These are phyloP conservation scores for Trichodelitschia bisporula DNA, from an alignment of 495 filamentous ascomycete genomes.

Conservation along the genomic window DNA sequence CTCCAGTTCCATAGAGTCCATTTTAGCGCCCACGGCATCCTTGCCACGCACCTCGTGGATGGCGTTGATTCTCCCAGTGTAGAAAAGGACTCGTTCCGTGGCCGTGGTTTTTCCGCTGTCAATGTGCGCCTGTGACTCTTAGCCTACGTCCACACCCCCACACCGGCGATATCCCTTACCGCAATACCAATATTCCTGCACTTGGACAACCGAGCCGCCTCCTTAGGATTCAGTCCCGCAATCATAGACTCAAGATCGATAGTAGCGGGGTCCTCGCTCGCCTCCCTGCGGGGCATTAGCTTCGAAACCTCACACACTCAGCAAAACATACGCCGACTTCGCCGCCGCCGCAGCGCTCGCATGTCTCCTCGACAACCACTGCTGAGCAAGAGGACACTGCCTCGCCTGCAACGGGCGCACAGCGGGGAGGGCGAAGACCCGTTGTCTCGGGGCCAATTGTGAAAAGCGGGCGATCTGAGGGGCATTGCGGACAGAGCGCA, in stretches of 20 bases:
- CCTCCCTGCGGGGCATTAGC: too few species aligned
- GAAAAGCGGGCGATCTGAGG: too few species aligned
- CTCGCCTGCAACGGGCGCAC: too few species aligned
- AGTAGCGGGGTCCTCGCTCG: slow-evolving; percentile 29
- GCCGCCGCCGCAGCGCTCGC: too few species aligned
- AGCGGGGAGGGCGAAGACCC: too few species aligned
- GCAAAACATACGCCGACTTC: too few species aligned
- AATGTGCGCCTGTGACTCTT: slow-evolving; percentile 57
- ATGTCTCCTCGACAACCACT: too few species aligned
- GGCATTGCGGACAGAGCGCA: too few species aligned
- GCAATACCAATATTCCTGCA: slow-evolving; percentile 98
- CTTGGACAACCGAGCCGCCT: slow-evolving; percentile 47
- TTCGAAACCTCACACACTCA: too few species aligned
- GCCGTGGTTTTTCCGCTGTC: slow-evolving; percentile 96
- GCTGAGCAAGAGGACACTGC: too few species aligned
- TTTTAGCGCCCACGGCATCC: slow-evolving; percentile 92
- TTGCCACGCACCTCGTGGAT: slow-evolving; percentile 96
- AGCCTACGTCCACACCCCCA: slow-evolving; percentile 2
- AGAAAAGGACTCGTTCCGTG: slow-evolving; percentile 94
- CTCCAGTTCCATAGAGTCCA: slow-evolving; percentile 99
- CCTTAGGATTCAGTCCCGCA: slow-evolving; percentile 45
- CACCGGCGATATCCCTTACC: slow-evolving; percentile 25
- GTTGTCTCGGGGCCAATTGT: too few species aligned
- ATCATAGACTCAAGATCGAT: slow-evolving; percentile 46
- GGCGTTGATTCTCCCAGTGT: slow-evolving; percentile 86